Conservation (phyloP, 345 rosid species). For the Toxicodendron radicans region DNA sequence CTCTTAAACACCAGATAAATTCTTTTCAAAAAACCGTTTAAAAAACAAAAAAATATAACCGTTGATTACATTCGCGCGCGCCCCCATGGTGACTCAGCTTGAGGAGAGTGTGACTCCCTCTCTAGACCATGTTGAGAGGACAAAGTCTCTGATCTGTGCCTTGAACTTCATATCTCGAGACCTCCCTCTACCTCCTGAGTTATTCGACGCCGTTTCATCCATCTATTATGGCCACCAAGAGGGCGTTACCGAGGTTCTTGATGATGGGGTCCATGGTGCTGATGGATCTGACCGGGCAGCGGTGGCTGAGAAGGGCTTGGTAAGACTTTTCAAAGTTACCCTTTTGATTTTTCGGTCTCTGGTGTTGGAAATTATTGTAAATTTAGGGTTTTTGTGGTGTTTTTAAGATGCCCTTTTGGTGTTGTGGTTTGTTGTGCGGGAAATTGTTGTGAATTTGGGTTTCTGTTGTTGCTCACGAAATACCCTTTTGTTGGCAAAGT, state of each 20-base stretch:
- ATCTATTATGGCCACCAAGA: slow-evolving; percentile 48
- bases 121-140: slow-evolving; percentile 42
- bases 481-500: slow-evolving; percentile 1
- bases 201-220: slow-evolving; percentile 63
- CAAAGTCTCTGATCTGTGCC: slow-evolving; percentile 80
- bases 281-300: slow-evolving; percentile 27
- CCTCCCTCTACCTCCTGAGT: slow-evolving; percentile 83
- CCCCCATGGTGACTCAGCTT: slow-evolving; percentile 68
- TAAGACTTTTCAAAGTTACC: slow-evolving; percentile 29
- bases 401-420: background rate
- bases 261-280: slow-evolving; percentile 20
- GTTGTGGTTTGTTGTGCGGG: slow-evolving; percentile 12
- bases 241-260: slow-evolving; percentile 6
- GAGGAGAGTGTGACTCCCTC: slow-evolving; percentile 32
- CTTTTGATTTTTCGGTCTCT: slow-evolving; percentile 23
- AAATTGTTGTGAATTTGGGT: slow-evolving; percentile 13
- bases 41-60: slow-evolving; percentile 16
- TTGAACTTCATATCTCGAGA: slow-evolving; percentile 84
- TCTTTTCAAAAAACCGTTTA: slow-evolving; percentile 17
- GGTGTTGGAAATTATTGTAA: slow-evolving; percentile 19
- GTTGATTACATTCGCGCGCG: slow-evolving; percentile 53
- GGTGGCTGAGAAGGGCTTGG: slow-evolving; percentile 31
- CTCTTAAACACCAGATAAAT: slow-evolving; percentile 21
- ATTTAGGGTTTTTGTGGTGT: slow-evolving; percentile 25
- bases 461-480: background rate